Evolutionary conservation across 2,329 filamentous ascomycete genomes (phyloP), one percentile per base, ranked within the genome.

Genomic region (Corynespora cassiicola): DNA sequence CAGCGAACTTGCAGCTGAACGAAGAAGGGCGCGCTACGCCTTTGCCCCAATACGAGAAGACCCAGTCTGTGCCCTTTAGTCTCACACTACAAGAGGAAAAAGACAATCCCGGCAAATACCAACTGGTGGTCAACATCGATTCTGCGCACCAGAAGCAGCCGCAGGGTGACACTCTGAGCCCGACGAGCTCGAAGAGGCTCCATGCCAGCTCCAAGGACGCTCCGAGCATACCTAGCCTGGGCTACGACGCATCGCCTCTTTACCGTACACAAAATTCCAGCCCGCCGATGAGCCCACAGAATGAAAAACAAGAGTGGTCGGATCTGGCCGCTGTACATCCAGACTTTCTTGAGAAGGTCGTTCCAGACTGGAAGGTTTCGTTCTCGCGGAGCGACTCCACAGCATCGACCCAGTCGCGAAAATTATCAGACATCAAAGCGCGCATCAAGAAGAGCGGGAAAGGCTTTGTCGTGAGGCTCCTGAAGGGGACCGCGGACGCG

Each of bases 401-500:
- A 12, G 43, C 53, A 2, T 58, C 57, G 2, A 52, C 39, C 2
- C 57, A 63, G 28, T 56, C 53, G 10, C 52, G 53, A 12, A 55
- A 48, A 20, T 49, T 63, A 28, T 42, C 58, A 4, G 54, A 63
- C 12, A 62, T 65, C 39, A 64, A 62, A 23, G 61, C 61, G 2
- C 48, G 51, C 4, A 61, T 65, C 23, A 63, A 63, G 47, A 63
- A 61, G 45, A 64, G 54, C 25, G 58, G 56, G n/a, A 62, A 55
- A 19, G 61, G 61, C 0, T 63, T 64, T 26, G 56, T 65, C 4
- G 54, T 65, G 11, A 39, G 61, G 12, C 44, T 65, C 4, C 35
- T 63, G 14, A 63, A 63, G 24, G 56, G 57, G 3, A 53, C 33
- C 14, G 19, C 50, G 3, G 58, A 62, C 8, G 38, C 39, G 3